Percentiles rank a stretch among this genome's conserved stretches.
Conservation (phyloP, 495 filamentous ascomycete genomes). For the Darksidea phi region DNA sequence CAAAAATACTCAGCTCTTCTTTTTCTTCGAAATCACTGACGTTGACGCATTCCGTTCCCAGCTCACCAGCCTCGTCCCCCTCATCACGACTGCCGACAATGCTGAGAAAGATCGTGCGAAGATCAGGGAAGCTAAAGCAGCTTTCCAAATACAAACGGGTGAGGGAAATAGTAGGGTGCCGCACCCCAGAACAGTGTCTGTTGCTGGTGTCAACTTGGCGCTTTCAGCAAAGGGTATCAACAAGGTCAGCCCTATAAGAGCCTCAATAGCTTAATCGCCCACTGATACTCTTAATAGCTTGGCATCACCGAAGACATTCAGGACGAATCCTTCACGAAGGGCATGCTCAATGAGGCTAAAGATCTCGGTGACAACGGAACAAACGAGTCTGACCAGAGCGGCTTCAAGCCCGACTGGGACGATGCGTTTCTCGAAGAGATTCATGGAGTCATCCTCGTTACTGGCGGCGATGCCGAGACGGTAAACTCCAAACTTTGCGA, state of each 20-base stretch:
- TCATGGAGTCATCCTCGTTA: slow-evolving; percentile 39
- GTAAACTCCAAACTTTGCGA: slow-evolving; percentile 28
- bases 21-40: background rate
- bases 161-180: background rate
- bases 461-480: slow-evolving; percentile 34
- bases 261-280: too few relatives aligned
- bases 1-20: background rate
- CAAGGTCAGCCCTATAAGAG: background rate
- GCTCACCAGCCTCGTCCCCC: background rate
- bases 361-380: background rate
- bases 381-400: background rate
- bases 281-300: too few relatives aligned
- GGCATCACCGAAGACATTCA: background rate
- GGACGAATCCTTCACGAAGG: background rate
- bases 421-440: slow-evolving; percentile 40
- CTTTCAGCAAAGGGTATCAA: background rate
- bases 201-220: background rate
- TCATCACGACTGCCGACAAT: background rate
- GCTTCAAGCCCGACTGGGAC: slow-evolving; percentile 14
- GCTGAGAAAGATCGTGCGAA: background rate
- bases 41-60: background rate
- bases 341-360: background rate
- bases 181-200: background rate
- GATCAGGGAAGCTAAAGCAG: background rate
- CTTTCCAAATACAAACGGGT: too few relatives aligned